phyloP scores from a whole-genome alignment of 768 basidiomycete species.

The Amanita pallidorosea region DNA sequence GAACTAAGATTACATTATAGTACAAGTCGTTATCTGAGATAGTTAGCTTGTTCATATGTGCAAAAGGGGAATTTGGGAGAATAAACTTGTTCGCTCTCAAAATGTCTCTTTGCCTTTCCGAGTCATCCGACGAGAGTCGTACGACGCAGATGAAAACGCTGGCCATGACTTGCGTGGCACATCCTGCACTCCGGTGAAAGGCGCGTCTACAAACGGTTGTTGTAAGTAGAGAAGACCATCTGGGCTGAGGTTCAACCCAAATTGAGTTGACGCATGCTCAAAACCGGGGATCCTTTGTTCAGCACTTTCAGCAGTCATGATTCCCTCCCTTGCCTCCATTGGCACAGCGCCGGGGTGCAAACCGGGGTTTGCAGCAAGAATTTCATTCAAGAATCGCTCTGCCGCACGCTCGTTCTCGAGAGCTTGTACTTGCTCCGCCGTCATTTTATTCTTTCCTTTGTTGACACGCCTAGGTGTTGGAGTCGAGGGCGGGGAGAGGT shows the following conservation, averaged over 20 bases:
- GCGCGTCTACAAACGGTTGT: too few relatives aligned
- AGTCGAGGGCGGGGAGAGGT: not conserved
- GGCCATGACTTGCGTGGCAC: too few relatives aligned
- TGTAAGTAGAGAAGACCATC: too few relatives aligned
- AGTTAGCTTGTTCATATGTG: not conserved
- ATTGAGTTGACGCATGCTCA: not conserved
- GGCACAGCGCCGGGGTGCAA: not conserved
- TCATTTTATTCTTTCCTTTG: slow-evolving; percentile 13
- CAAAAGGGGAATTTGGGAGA: not conserved
- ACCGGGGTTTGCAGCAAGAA: not conserved
- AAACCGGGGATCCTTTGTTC: not conserved
- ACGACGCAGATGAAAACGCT: too few relatives aligned
- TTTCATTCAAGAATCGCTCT: not conserved
- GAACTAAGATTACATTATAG: not conserved
- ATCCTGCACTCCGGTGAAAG: too few relatives aligned
- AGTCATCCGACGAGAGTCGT: too few relatives aligned
- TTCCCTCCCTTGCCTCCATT: not conserved
- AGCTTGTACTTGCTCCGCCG: slow-evolving; percentile 7
- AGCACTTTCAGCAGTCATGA: too few relatives aligned
- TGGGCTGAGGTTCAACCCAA: too few relatives aligned
- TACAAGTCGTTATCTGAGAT: not conserved
- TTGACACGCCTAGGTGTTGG: slow-evolving; percentile 1
- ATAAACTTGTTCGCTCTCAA: not conserved
- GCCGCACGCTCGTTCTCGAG: slow-evolving; percentile 2
- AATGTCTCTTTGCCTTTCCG: too few relatives aligned